Base-by-base conservation (phyloP, 371 early-diverging fungal species). In the Zychaea mexicana region DNA sequence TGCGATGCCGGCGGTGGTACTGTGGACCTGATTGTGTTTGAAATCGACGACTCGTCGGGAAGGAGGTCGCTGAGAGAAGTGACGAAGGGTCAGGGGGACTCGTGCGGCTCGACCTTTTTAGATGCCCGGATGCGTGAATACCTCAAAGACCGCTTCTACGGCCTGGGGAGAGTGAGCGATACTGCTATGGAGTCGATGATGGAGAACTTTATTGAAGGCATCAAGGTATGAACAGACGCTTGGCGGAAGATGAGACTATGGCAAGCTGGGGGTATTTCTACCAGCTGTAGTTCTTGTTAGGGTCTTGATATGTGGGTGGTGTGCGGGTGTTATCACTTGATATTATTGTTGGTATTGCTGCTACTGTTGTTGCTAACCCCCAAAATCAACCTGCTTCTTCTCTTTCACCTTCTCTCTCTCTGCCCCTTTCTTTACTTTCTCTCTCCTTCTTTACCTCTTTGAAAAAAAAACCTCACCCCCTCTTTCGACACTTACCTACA, bases 1-100 rank as follows among this genome's bases (percentile, higher is more conserved):
- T 85, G 85, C 64, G 88, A 87, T 72, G 86, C 86, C 32, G 88
- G 88, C 66, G 88, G 88, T 64, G 86, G 88, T 58, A 87, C 88
- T 4, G 86, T 87, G 1, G 88, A 87, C 71, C 57, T 87, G 59
- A 85, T 81, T 57, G 81, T 77, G 17, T 76, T 80, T 62, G 78
- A 77, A 60, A 76, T 77, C 64, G 81, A 80, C 56, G 78, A 77
- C 61, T 75, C 76, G 30, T 71, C 73, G 22, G 63, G 68, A 38
- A 64, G 75, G 61, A 71, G 79, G 59, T 73, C 81, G 19, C 67
- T 83, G 26, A 76, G 79, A 60, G 84, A 83, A 69, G 79, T 83
- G 24, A 82, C 84, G 17, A 79, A 80, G 64, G 81, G 85, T 55
- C 71, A 70, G 52, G 85, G 85, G 65, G 84, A 79, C 52, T 76